Evolutionary conservation across 228 moss, liverwort and hornwort species (phyloP), one percentile per base, ranked within the genome.

Genomic region (Sphagnum magellanicum): DNA sequence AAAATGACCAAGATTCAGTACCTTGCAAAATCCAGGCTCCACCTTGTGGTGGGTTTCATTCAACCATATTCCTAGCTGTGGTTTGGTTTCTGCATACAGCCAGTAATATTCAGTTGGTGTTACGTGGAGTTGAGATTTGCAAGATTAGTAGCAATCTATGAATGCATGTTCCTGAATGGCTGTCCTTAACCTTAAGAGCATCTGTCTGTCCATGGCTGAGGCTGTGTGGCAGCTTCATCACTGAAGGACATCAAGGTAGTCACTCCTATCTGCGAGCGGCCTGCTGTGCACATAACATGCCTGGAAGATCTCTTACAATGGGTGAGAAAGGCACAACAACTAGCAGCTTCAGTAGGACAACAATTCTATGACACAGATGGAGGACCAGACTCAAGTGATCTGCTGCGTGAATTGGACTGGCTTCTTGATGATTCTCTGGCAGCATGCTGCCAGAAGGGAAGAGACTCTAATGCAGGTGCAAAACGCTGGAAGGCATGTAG

Each of bases 361-460:
- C 79, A 84, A 51, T 92, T 92, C 62, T 68, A 77, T 62, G 92
- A 90, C 8, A 69, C 78, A 48, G 98, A 98, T 70, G 98, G 86
- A 66, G 98, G 98, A n/a, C 98, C 98, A 15, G 94, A 92, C 71
- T 84, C 88, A 49, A 77, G 83, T 60, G 98, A 98, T 50, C 87
- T 98, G 68, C 48, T 92, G 64, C 75, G 89, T 67, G 98, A 98
- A 71, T 71, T 98, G 75, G 98, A 98, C 68, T 98, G 98, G 98
- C 83, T 98, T 7, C 92, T 98, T 13, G 98, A 98, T 67, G 98
- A 98, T 75, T 83, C 79, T 0, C 94, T 98, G 8, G 90, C 87
- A 49, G 98, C 87, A 4, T 93, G 85, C 68, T 83, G 91, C 78
- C 68, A 73, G 6, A 72, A 79, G 59, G 79, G 79, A 68, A 63